Evolutionary conservation across 208 protist genomes (phyloP), one percentile per base, ranked within the genome.

Genomic region (Herpetomonas samuelpessoai): DNA sequence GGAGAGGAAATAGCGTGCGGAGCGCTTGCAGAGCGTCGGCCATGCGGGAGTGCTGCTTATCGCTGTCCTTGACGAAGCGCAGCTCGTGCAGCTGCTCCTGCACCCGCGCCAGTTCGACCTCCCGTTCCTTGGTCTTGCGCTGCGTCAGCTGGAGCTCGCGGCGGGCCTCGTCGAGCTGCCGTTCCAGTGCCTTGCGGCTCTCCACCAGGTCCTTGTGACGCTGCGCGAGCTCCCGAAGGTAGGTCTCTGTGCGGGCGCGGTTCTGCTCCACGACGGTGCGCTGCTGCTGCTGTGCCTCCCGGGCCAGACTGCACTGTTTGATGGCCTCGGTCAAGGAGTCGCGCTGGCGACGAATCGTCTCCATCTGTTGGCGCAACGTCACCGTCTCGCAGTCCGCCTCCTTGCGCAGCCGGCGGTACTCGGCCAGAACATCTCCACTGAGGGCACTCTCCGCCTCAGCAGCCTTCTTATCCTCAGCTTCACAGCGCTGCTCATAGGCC

Each of bases 81-180:
- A 94, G 62, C 53, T 93, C 88, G 62, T 92, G 74, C 54, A 96
- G 70, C 68, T 98, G 87, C 60, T 93, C 88, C 67, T 91, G 91
- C 38, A 97, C 68, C 61, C 85, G 82, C 4, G 81, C 74, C 48
- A 98, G 76, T 71, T 96, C 76, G 46, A 48, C 55, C 41, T 97
- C 76, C 0, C 82, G 79, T 55, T 93, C 81, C 39, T 57, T 79
- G 30, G 84, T 78, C 60, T 89, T 76, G 16, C 62, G 62, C 53
- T 92, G 82, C 59, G 65, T 74, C 51, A 73, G 55, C 3, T 65
- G 62, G 27, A 92, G 63, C 44, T 69, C 72, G 31, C 54, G 29
- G 9, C 62, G 41, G 28, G 85, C 64, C 26, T 79, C 54, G 10
- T 31, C 59, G 46, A 92, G 70, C 47, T 89, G 65, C 38, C 19